A percentile compares a stretch with the other conserved stretches of the same genome.
These are phyloP conservation scores for Fusarium chaquense DNA, from an alignment of 2,329 filamentous ascomycete genomes.

Conservation along the genomic window DNA sequence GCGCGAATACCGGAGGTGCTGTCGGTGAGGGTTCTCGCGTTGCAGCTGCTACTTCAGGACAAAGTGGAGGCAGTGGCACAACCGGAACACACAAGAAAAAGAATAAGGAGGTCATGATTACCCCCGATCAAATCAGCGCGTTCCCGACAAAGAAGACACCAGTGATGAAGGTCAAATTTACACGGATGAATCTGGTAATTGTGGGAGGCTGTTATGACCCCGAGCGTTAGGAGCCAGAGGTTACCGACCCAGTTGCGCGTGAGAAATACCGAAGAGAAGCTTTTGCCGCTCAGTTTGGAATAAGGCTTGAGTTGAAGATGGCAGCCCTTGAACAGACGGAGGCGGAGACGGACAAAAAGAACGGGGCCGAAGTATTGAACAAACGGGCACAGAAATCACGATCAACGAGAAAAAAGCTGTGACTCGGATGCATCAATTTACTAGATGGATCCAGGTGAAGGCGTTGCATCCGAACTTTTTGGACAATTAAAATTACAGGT, in stretches of 20 bases:
- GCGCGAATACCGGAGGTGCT: conserved; percentile 48
- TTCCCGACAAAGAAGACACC: conserved; percentile 97
- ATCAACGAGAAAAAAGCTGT: neutral
- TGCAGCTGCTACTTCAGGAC: conserved; percentile 45
- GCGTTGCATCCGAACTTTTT: neutral
- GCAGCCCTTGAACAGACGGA: neutral
- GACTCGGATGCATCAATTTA: neutral
- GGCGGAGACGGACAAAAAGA: neutral
- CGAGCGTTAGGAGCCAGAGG: conserved; percentile 55
- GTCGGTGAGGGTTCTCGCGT: conserved; percentile 49
- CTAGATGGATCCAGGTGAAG: neutral
- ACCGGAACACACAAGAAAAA: conserved; percentile 73
- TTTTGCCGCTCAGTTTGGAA: conserved; percentile 38
- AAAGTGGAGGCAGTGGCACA: conserved; percentile 46
- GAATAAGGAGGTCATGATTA: conserved; percentile 89
- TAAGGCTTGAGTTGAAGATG: conserved; percentile 31
- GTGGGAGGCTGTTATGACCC: conserved; percentile 80
- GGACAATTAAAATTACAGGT: neutral
- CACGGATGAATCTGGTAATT: conserved; percentile 92
- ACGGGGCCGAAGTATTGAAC: neutral
- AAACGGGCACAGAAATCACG: neutral
- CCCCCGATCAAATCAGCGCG: conserved; percentile 91
- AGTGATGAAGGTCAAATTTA: conserved; percentile 93
- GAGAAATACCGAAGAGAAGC: conserved; percentile 21
- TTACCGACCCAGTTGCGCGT: conserved; percentile 22